Conservation (phyloP, 1,139 yeast species). For the Hyphopichia buzzinii region DNA sequence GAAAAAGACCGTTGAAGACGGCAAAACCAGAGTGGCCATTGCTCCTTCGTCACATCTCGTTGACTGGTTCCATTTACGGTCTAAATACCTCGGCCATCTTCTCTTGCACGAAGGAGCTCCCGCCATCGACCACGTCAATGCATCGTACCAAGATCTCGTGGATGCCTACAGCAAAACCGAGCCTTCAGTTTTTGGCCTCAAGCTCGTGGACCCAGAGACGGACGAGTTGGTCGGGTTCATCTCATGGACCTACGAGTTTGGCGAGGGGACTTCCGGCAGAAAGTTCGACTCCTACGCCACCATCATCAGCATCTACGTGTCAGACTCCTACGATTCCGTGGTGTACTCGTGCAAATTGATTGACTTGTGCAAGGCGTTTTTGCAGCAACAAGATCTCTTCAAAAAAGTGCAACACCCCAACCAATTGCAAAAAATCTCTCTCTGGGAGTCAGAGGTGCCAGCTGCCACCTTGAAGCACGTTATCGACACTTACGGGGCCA, state of each 20-base stretch:
- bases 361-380: slow-evolving; percentile 20
- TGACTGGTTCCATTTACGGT: slow-evolving; percentile 47
- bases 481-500: slow-evolving; percentile 10
- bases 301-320: slow-evolving; percentile 26
- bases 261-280: slow-evolving; percentile 4
- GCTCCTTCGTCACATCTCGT: slow-evolving; percentile 28
- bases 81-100: slow-evolving; percentile 35
- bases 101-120: slow-evolving; percentile 12
- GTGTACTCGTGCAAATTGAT: slow-evolving; percentile 21
- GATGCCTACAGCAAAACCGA: slow-evolving; percentile 19
- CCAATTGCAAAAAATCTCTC: slow-evolving; percentile 16
- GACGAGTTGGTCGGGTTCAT: slow-evolving; percentile 28
- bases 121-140: slow-evolving; percentile 21
- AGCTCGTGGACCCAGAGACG: slow-evolving; percentile 13
- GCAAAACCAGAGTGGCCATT: slow-evolving; percentile 28
- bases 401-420: slow-evolving; percentile 4
- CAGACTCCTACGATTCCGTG: slow-evolving; percentile 17
- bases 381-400: slow-evolving; percentile 10
- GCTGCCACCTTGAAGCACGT: slow-evolving; percentile 13
- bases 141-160: slow-evolving; percentile 24
- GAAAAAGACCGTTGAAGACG: slow-evolving; percentile 21
- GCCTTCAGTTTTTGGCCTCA: slow-evolving; percentile 34
- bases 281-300: slow-evolving; percentile 23
- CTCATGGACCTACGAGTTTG: slow-evolving; percentile 38
- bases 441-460: slow-evolving; percentile 39